Percentiles rank a stretch among this genome's conserved stretches.
phyloP scores from a whole-genome alignment of 441 rosid genomes.

The Arabidopsis lyrata region DNA sequence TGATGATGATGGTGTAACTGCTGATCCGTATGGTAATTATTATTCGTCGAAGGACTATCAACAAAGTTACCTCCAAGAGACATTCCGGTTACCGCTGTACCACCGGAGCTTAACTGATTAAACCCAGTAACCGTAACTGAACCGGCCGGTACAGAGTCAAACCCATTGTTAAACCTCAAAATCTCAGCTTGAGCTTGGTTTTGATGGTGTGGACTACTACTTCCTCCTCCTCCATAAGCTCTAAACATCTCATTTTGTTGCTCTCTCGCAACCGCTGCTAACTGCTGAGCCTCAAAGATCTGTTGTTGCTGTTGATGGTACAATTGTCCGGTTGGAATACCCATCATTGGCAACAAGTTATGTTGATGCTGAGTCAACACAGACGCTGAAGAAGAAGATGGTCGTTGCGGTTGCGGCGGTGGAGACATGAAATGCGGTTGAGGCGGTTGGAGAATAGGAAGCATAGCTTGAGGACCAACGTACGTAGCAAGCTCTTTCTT shows the following conservation, averaged over 20 bases:
- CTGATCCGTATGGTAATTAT: constrained; percentile 56
- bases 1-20: constrained; percentile 47
- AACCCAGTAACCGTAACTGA: constrained; percentile 54
- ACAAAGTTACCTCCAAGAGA: constrained; percentile 53
- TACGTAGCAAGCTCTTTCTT: constrained; percentile 68
- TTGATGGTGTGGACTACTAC: constrained; percentile 47
- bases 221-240: constrained; percentile 55
- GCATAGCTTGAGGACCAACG: constrained; percentile 76
- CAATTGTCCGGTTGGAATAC: constrained; percentile 51
- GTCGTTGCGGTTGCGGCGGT: constrained; percentile 44
- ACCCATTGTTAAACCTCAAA: constrained; percentile 52
- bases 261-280: constrained; percentile 65
- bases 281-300: constrained; percentile 64
- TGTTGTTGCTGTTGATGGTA: constrained; percentile 59
- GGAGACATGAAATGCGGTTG: constrained; percentile 39
- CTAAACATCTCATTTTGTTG: constrained; percentile 66
- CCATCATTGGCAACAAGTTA: constrained; percentile 58
- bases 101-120: constrained; percentile 47
- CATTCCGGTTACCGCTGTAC: constrained; percentile 43
- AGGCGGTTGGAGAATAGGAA: constrained; percentile 57
- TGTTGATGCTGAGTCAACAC: constrained; percentile 48
- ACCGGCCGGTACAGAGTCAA: constrained; percentile 47
- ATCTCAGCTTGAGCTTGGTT: constrained; percentile 55
- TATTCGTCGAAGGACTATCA: constrained; percentile 34
- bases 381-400: constrained; percentile 51